A percentile compares a stretch with the other conserved stretches of the same genome.
Conservation (phyloP, 1,284 basidiomycete species). For the Rhodotorula sp. region DNA sequence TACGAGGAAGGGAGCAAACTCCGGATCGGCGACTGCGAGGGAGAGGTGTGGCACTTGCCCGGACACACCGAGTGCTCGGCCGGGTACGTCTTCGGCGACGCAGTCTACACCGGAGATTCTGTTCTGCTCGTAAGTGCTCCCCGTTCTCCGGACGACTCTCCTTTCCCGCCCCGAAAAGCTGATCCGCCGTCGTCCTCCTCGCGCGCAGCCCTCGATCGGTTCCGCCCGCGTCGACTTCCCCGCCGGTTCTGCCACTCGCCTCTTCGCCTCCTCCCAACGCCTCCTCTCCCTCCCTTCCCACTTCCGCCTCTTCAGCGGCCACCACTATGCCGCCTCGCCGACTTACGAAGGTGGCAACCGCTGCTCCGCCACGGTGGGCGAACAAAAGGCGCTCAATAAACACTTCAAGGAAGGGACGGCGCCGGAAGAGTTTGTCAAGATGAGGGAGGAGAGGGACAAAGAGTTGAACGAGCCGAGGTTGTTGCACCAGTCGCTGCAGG, state of each 20-base stretch:
- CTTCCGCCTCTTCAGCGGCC: conserved; percentile 44
- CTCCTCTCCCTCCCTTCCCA: conserved; percentile 43
- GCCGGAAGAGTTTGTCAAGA: conserved; percentile 37
- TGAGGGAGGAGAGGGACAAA: conserved; percentile 43
- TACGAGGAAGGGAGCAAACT: conserved; percentile 42
- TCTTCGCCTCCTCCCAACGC: conserved; percentile 40
- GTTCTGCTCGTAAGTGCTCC: conserved; percentile 40
- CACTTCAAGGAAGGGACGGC: conserved; percentile 40
- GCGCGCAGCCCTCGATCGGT: conserved; percentile 41
- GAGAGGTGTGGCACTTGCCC: conserved; percentile 42
- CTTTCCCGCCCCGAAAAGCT: background rate
- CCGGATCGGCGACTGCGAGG: conserved; percentile 35
- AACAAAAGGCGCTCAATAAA: conserved; percentile 43
- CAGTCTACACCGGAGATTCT: conserved; percentile 46
- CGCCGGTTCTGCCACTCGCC: conserved; percentile 39
- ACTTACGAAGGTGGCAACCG: conserved; percentile 25
- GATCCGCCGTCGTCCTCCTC: no score
- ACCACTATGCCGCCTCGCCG: conserved; percentile 38
- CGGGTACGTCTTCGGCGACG: conserved; percentile 38
- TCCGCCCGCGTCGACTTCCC: conserved; percentile 48
- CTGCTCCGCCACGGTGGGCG: conserved; percentile 44
- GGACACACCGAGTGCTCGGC: conserved; percentile 44
- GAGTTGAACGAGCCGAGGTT: conserved; percentile 41
- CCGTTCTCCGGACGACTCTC: no score
- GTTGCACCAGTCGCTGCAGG: conserved; percentile 44